A percentile compares a stretch with the other conserved stretches of the same genome.
phyloP scores from a whole-genome alignment of 352 stramenopile genomes.

The Phytophthora litchii region DNA sequence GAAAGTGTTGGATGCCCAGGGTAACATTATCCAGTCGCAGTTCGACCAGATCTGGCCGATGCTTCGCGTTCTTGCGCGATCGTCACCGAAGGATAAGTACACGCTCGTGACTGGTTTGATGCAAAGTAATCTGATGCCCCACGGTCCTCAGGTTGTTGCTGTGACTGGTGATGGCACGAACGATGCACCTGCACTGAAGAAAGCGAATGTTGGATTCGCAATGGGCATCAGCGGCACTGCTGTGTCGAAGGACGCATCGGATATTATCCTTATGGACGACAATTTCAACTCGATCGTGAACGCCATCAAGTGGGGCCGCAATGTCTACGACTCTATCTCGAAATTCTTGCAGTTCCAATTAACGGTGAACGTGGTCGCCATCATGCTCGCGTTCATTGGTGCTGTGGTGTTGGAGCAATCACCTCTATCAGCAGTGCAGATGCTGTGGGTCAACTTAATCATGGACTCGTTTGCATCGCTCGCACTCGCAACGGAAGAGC shows the following conservation, averaged over 20 bases:
- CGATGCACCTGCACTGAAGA: slow-evolving; percentile 89
- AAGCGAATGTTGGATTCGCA: slow-evolving; percentile 88
- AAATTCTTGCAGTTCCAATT: slow-evolving; percentile 98
- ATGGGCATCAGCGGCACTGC: slow-evolving; percentile 94
- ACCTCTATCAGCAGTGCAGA: slow-evolving; percentile 93
- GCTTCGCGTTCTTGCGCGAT: slow-evolving; percentile 55
- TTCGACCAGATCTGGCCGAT: slow-evolving; percentile 70
- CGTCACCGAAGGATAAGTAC: slow-evolving; percentile 62
- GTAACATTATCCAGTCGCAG: slow-evolving; percentile 54
- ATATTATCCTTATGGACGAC: slow-evolving; percentile 96
- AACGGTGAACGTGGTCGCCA: slow-evolving; percentile 94
- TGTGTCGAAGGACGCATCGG: slow-evolving; percentile 94
- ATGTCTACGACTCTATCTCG: slow-evolving; percentile 96
- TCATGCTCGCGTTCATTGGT: slow-evolving; percentile 91
- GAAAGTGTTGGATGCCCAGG: slow-evolving; percentile 46
- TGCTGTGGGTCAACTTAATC: slow-evolving; percentile 98
- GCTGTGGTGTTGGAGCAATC: slow-evolving; percentile 63
- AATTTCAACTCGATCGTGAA: slow-evolving; percentile 97
- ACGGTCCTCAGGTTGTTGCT: slow-evolving; percentile 87
- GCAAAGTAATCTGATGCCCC: slow-evolving; percentile 42
- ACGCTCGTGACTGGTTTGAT: slow-evolving; percentile 60
- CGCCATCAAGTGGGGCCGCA: slow-evolving; percentile 94
- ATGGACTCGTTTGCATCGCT: slow-evolving; percentile 96
- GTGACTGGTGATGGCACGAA: slow-evolving; percentile 96
- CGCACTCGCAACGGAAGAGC: slow-evolving; percentile 93